Percentiles rank a stretch among this genome's conserved stretches.
phyloP scores from a whole-genome alignment of 2,329 filamentous ascomycete species.

The Metarhizium anisopliae region DNA sequence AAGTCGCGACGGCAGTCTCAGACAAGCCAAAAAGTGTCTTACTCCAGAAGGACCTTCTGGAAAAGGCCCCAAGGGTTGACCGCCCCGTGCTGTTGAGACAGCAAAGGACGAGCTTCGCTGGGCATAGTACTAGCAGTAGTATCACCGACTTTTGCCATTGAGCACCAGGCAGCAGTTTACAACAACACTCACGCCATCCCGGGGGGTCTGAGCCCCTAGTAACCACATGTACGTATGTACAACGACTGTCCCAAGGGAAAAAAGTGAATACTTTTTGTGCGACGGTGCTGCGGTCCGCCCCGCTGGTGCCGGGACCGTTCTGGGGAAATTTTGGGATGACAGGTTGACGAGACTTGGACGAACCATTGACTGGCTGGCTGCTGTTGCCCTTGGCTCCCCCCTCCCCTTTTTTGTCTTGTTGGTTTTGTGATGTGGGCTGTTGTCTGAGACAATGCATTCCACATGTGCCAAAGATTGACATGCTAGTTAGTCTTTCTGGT shows the following conservation, averaged over 20 bases:
- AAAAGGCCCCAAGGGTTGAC: neutral
- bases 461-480: neutral
- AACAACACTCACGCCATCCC: slow-evolving; percentile 4
- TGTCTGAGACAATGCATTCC: slow-evolving; percentile 1
- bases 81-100: neutral
- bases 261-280: neutral
- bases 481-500: too few species aligned
- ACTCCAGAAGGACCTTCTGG: neutral
- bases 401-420: too few species aligned
- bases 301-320: neutral
- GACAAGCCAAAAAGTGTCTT: neutral
- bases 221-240: too few species aligned
- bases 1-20: neutral
- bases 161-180: neutral
- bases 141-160: neutral
- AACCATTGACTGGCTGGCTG: neutral
- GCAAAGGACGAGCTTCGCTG: neutral
- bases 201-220: neutral
- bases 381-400: neutral
- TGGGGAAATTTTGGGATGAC: neutral
- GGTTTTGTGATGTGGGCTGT: neutral
- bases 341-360: neutral
- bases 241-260: too few species aligned
- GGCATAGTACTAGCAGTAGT: too few species aligned
- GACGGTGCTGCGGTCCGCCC: slow-evolving; percentile 1